A percentile compares a stretch with the other conserved stretches of the same genome.
phyloP scores from a whole-genome alignment of 306 rosid genomes.

The Castanea crenata region DNA sequence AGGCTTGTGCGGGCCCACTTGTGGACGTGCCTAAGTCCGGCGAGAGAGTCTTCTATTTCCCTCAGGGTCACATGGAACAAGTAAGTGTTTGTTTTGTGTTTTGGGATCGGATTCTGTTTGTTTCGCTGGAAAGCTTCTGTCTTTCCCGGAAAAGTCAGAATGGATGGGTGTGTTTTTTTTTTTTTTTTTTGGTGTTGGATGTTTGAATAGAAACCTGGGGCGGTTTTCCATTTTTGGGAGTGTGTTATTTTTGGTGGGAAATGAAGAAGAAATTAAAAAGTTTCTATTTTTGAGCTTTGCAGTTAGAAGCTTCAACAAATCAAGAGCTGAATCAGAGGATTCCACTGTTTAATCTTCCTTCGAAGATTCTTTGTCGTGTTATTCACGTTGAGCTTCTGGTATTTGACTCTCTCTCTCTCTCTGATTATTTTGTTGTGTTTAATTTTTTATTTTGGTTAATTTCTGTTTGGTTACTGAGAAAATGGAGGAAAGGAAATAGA shows the following conservation, averaged over 20 bases:
- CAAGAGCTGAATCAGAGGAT: slow-evolving; percentile 75
- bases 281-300: slow-evolving; percentile 14
- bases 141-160: neutral
- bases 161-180: neutral
- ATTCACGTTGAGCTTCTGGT: slow-evolving; percentile 66
- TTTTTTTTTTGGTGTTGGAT: neutral
- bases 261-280: neutral
- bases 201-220: neutral
- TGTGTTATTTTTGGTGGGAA: neutral
- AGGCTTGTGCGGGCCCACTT: slow-evolving; percentile 81
- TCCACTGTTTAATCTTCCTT: slow-evolving; percentile 69
- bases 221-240: neutral
- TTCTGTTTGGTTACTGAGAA: slow-evolving; percentile 2
- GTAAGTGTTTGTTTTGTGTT: slow-evolving; percentile 34
- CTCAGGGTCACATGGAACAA: slow-evolving; percentile 97
- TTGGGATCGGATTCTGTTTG: slow-evolving; percentile 13
- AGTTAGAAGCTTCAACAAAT: slow-evolving; percentile 92
- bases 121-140: neutral
- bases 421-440: neutral
- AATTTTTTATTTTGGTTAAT: neutral
- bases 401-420: slow-evolving; percentile 24
- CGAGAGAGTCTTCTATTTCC: slow-evolving; percentile 80
- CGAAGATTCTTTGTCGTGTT: slow-evolving; percentile 80
- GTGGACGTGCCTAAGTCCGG: slow-evolving; percentile 66
- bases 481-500: neutral